These are phyloP conservation scores for Suillus variegatus DNA, from an alignment of 768 basidiomycete genomes.

Conservation along the genomic window DNA sequence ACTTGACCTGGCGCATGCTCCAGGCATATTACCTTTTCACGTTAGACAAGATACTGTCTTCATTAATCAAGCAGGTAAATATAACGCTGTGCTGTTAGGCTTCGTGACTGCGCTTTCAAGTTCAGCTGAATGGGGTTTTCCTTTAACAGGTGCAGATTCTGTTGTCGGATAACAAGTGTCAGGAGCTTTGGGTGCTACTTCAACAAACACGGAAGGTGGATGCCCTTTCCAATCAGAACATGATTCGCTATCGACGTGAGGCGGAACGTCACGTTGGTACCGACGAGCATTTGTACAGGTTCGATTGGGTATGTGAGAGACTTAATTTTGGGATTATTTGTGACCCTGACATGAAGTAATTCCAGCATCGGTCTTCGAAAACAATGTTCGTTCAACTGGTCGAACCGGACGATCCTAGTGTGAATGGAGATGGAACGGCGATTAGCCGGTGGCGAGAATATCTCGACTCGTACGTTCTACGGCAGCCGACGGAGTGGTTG, in stretches of 20 bases:
- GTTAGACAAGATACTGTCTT: conserved; percentile 87
- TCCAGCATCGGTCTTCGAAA: conserved; percentile 56
- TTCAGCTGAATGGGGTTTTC: conserved; percentile 1
- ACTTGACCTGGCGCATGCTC: conserved; percentile 30
- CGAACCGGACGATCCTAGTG: conserved; percentile 64
- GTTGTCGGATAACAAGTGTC: conserved; percentile 79
- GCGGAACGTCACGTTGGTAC: conserved; percentile 74
- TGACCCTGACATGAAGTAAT: conserved; percentile 9
- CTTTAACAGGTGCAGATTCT: conserved; percentile 80
- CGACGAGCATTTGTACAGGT: conserved; percentile 75
- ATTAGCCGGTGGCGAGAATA: conserved; percentile 72
- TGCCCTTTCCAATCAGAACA: conserved; percentile 58
- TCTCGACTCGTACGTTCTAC: conserved; percentile 70
- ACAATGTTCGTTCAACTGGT: conserved; percentile 63
- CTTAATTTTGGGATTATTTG: conserved; percentile 14
- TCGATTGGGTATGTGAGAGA: conserved; percentile 70
- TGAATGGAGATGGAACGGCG: conserved; percentile 50
- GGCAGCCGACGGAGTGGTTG: conserved; percentile 71
- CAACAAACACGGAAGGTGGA: conserved; percentile 61
- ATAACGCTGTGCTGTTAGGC: not conserved
- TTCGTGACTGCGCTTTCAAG: not conserved
- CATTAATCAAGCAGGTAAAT: conserved; percentile 88
- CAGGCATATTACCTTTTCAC: conserved; percentile 94
- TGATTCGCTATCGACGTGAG: conserved; percentile 77
- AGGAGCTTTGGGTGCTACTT: conserved; percentile 80